Evolutionary conservation across 2,329 filamentous ascomycete genomes (phyloP).

Genomic region (Penicillium sp.): DNA sequence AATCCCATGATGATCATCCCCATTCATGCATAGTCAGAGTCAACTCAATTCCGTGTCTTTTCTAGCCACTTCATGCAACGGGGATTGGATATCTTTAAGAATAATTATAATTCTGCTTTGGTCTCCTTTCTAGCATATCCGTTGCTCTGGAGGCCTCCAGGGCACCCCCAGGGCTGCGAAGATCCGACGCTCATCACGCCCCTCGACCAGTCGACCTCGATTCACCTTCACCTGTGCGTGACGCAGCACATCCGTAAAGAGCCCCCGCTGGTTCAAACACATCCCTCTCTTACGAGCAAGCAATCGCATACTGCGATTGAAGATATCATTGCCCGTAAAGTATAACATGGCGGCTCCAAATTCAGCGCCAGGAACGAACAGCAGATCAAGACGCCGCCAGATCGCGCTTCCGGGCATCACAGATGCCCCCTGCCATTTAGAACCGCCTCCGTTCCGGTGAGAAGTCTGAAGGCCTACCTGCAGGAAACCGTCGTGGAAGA

Average conservation of each 20-base stretch:
- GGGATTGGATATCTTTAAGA: neutral
- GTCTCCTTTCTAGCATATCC: conserved; percentile 65
- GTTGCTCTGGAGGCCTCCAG: conserved; percentile 76
- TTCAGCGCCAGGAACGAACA: conserved; percentile 78
- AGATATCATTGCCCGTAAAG: conserved; percentile 94
- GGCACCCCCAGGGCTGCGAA: conserved; percentile 82
- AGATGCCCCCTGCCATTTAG: conserved; percentile 89
- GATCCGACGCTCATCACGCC: conserved; percentile 74
- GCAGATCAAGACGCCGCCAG: conserved; percentile 83
- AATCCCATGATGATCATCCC: neutral
- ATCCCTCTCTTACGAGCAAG: conserved; percentile 79
- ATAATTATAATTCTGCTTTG: neutral
- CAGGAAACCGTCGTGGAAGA: conserved; percentile 68
- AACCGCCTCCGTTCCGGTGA: conserved; percentile 58
- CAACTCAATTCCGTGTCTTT: neutral
- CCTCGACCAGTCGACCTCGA: conserved; percentile 73
- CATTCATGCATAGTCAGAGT: neutral
- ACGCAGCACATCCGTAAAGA: conserved; percentile 72
- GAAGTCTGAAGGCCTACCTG: conserved; percentile 68
- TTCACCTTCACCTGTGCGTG: conserved; percentile 63
- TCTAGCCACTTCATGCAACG: neutral
- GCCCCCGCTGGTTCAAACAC: conserved; percentile 79
- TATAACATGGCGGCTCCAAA: conserved; percentile 88
- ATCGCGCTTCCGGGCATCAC: conserved; percentile 62
- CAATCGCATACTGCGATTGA: conserved; percentile 83